Conservation (phyloP, 768 basidiomycete genomes). For the Pulveroboletus ravenelii region DNA sequence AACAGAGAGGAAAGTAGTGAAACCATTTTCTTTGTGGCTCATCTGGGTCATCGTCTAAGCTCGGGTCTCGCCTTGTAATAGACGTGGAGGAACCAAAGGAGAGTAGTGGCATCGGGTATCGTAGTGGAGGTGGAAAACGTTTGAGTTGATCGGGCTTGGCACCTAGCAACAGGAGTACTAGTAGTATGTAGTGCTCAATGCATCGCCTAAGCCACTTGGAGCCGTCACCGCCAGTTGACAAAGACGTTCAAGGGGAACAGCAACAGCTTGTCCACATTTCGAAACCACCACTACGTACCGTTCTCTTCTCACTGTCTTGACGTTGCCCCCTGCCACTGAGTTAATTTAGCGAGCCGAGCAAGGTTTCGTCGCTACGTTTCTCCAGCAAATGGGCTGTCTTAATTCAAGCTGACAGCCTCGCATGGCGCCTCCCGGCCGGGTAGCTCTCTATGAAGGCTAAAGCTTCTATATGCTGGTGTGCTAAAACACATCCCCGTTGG, state of each 20-base stretch:
- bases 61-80: conserved; percentile 6
- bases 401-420: background rate
- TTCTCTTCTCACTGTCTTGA: background rate
- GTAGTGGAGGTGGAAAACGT: conserved; percentile 1
- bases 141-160: background rate
- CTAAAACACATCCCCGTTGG: background rate
- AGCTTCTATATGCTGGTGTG: background rate
- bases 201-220: too few relatives aligned
- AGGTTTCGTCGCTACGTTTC: background rate
- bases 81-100: conserved; percentile 24
- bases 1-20: conserved; percentile 52
- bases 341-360: background rate
- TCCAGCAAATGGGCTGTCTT: background rate
- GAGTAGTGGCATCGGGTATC: conserved; percentile 26
- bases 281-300: background rate
- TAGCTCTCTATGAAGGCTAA: background rate
- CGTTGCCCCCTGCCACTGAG: background rate
- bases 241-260: background rate
- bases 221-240: too few relatives aligned
- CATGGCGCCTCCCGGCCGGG: background rate
- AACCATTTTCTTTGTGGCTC: conserved; percentile 46
- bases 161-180: background rate
- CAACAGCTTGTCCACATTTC: background rate
- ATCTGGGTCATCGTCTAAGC: conserved; percentile 31
- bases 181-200: too few relatives aligned